Evolutionary conservation across 768 basidiomycete species (phyloP), one percentile per base, ranked within the genome.

Genomic region (Pleurotus cornucopiae): DNA sequence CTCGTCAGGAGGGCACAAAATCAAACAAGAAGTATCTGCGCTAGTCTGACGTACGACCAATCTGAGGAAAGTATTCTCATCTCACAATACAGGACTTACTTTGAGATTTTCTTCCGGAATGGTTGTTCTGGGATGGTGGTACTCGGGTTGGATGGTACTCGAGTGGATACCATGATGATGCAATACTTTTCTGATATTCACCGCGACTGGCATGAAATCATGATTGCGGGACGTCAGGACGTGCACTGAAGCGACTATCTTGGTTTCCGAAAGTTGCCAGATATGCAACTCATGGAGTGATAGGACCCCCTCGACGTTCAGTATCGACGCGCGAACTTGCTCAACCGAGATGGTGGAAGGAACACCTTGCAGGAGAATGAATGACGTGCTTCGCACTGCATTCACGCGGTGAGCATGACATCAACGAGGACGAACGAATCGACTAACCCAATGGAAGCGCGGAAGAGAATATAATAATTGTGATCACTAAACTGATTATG

Each of bases 251-350:
- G 95, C 95, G 43, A 99, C 89, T 54, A 94, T 85, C 68, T 97
- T 98, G 56, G 82, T 85, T 72, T 99, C 97, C 7, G 93, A 95
- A 47, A 99, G 81, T 65, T 96, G 94, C 97, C 97, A 99, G 53
- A 98, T 84, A 71, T 99, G 97, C 23, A 99, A 79, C 66, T 98
- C 93, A 64, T 98, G 97, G 25, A 98, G 63, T 20, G 89, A 90
- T 52, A 86, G 71, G 23, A 95, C 97, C 47, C 97, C 96, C 3
- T 88, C 80, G 21, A 98, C 89, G 3, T 73, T 74, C 12, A 89
- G 76, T 56, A 99, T 96, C 4, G 89, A 84, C n/a, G 76, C 71
- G 46, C 88, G 84, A 16, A 98, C 89, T 61, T 87, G 84, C n/a
- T 96, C 94, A 18, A 98, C 77, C 1, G 93, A 94, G 25, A 99